These are phyloP conservation scores for Chlorella sp. DNA, from an alignment of 139 green algal genomes.

Conservation along the genomic window DNA sequence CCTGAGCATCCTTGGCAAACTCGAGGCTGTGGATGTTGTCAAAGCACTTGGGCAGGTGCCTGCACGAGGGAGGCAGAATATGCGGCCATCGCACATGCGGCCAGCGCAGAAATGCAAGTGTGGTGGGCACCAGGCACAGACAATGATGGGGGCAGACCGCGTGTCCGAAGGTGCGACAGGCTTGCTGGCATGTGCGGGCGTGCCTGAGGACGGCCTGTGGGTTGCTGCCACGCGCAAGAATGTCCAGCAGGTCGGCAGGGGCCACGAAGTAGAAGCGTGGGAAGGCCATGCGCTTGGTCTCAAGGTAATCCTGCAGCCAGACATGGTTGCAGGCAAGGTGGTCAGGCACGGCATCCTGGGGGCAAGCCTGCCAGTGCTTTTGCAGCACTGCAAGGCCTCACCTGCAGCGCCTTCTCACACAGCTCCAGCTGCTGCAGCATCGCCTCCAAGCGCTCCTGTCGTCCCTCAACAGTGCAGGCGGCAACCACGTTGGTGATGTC, in stretches of 20 bases:
- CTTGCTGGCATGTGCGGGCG: background rate
- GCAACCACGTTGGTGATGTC: constrained; percentile 89
- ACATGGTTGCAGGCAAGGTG: background rate
- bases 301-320: constrained; percentile 84
- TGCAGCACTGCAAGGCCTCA: background rate
- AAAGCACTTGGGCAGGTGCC: constrained; percentile 92
- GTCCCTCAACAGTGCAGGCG: constrained; percentile 88
- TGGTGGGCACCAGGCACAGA: too few relatives aligned
- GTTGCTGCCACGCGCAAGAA: constrained; percentile 90
- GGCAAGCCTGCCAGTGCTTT: background rate
- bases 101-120: too few relatives aligned
- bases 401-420: constrained; percentile 94
- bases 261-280: constrained; percentile 96
- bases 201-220: constrained; percentile 82
- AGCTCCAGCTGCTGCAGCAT: constrained; percentile 90
- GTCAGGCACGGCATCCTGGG: background rate
- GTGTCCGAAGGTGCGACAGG: too few relatives aligned
- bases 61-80: background rate
- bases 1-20: constrained; percentile 68
- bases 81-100: too few relatives aligned
- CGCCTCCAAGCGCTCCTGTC: constrained; percentile 89
- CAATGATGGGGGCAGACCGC: too few relatives aligned
- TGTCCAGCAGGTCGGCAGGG: constrained; percentile 91
- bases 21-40: constrained; percentile 93
- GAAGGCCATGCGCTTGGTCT: constrained; percentile 94